Conservation (phyloP, 441 rosid species). For the Cnidoscolus chayamansa region DNA sequence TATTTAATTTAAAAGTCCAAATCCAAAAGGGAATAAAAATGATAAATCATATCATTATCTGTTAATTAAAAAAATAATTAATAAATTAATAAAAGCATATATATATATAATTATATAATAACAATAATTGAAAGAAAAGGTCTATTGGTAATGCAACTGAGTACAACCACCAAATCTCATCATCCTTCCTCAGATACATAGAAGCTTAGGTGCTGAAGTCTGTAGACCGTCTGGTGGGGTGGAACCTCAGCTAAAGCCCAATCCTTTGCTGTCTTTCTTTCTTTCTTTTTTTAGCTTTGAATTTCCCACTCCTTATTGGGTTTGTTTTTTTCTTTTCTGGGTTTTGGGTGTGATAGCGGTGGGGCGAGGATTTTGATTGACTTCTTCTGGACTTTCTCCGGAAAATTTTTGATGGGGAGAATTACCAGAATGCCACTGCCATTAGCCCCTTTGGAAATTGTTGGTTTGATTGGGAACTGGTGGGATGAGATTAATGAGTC, state of each 20-base stretch:
- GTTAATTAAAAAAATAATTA: too few species aligned
- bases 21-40: too few species aligned
- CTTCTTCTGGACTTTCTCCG: constrained; percentile 22
- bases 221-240: constrained; percentile 35
- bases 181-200: not conserved
- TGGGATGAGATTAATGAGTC: constrained; percentile 63
- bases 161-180: constrained; percentile 18
- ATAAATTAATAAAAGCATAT: too few species aligned
- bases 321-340: too few species aligned
- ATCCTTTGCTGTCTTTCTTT: not conserved
- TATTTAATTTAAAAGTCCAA: too few species aligned
- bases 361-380: constrained; percentile 12
- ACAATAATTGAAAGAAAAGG: too few species aligned
- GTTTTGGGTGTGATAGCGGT: not conserved
- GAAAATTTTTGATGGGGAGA: constrained; percentile 22
- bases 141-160: too few species aligned
- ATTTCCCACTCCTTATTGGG: not conserved
- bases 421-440: constrained; percentile 27
- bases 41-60: too few species aligned
- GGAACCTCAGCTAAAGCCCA: too few species aligned
- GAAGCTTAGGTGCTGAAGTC: constrained; percentile 36
- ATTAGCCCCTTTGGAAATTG: constrained; percentile 20
- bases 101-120: too few species aligned
- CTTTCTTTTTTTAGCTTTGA: not conserved
- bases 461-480: constrained; percentile 30